These are phyloP conservation scores for Solanum bulbocastanum DNA, from an alignment of 257 asterid species.

Conservation along the genomic window DNA sequence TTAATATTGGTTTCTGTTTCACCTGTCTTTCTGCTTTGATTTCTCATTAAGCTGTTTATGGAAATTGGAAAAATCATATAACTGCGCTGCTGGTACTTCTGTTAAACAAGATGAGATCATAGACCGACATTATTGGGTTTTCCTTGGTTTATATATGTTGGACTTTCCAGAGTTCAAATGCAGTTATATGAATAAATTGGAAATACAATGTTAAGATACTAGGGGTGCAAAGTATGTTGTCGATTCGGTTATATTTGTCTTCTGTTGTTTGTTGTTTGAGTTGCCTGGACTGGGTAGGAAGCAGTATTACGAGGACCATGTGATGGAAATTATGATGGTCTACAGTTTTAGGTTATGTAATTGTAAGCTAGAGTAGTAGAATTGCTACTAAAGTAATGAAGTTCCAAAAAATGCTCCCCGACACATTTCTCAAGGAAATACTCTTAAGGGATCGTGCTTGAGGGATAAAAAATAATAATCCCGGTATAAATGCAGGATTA, in stretches of 20 bases:
- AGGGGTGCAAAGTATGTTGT: neutral
- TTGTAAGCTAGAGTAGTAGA: neutral
- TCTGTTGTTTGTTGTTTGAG: neutral
- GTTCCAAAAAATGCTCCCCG: neutral
- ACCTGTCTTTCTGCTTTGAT: neutral
- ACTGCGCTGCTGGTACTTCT: neutral
- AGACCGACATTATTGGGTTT: neutral
- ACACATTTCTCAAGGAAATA: neutral
- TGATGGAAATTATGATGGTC: neutral
- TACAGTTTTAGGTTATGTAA: neutral
- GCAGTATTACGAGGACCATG: neutral
- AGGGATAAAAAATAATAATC: neutral
- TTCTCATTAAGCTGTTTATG: neutral
- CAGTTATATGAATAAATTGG: neutral
- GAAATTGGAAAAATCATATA: neutral
- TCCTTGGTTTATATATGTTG: neutral
- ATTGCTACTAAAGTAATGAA: neutral
- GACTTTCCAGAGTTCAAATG: neutral
- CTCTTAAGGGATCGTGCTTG: neutral
- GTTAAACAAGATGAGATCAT: neutral
- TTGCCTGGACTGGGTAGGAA: neutral
- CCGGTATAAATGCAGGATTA: neutral
- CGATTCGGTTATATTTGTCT: neutral
- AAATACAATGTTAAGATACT: neutral
- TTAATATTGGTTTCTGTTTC: neutral